Base-by-base conservation (phyloP, 2,329 filamentous ascomycete species). In the Fusarium sp. region DNA sequence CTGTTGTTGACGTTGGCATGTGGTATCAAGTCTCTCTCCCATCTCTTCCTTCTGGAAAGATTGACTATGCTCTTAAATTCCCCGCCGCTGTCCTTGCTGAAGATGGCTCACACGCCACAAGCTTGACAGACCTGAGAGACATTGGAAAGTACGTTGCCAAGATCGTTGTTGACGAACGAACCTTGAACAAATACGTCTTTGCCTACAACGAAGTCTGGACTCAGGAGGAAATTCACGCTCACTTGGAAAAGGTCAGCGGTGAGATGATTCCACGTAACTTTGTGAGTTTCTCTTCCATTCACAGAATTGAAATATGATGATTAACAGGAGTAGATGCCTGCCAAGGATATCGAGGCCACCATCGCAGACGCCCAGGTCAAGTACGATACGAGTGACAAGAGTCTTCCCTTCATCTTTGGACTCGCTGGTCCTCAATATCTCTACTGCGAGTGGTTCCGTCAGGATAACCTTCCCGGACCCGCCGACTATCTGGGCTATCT, bases 1-100 rank as follows among this genome's bases (percentile, higher is more conserved):
- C 88, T 11, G 80, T 88, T 73, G 85, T 90, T 55, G 88, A 90
- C 68, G 83, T 89, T 18, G 88, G 88, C n/a, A 88, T 82, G 81
- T 90, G 88, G 89, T 86, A 88, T 74, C 86, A 89, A 72, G 71
- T 86, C 35, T 79, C 81, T 31, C 35, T 77, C 6, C 79, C 79
- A 0, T 31, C 57, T 26, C 58, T 81, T 1, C 75, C 79, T 7
- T 82, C 79, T 11, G 79, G 79, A 2, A 75, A 70, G 11, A 78
- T 74, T 22, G 71, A 74, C 44, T 72, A 74, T 36, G 81, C 81
- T 28, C 75, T 83, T 65, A 77, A 79, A 7, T 73, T 78, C 0
- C 77, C 80, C 5, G 79, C 80, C 26, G 77, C 82, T 38, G 78
- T 79, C 41, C 81, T 89, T 24, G 77, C 80, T 30, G 86, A 84